Evolutionary conservation across 768 basidiomycete genomes (phyloP).

Genomic region (Imleria badia): DNA sequence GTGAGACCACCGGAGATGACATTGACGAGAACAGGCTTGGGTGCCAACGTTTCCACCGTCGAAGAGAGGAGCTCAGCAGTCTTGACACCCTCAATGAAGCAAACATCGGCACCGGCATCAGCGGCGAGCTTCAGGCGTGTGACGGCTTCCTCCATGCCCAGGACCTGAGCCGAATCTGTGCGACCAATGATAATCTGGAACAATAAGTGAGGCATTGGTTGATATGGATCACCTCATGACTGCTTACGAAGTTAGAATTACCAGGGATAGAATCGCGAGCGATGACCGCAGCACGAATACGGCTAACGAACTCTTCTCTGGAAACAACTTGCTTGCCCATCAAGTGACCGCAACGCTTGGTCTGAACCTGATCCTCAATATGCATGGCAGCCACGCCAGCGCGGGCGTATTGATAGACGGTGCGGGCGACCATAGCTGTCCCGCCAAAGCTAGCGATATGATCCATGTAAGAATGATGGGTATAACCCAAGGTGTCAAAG

Average conservation of each 20-base stretch:
- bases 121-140: constrained; percentile 65
- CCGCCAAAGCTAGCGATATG: constrained; percentile 55
- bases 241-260: constrained; percentile 66
- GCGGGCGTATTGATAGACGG: constrained; percentile 66
- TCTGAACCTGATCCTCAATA: constrained; percentile 83
- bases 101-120: constrained; percentile 74
- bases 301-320: constrained; percentile 70
- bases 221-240: neutral
- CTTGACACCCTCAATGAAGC: constrained; percentile 79
- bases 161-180: constrained; percentile 75
- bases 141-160: constrained; percentile 78
- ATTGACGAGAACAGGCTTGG: constrained; percentile 78
- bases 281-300: constrained; percentile 74
- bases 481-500: neutral
- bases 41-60: constrained; percentile 66
- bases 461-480: constrained; percentile 7
- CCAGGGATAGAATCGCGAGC: constrained; percentile 77
- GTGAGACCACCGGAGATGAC: constrained; percentile 79
- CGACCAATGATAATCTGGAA: constrained; percentile 67
- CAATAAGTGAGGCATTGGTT: neutral
- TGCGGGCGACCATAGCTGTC: constrained; percentile 72
- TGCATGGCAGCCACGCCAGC: constrained; percentile 75
- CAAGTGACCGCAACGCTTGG: constrained; percentile 76
- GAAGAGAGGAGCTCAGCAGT: constrained; percentile 60
- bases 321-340: constrained; percentile 83